phyloP scores from a whole-genome alignment of 768 basidiomycete species.

The Mrakia frigida region DNA sequence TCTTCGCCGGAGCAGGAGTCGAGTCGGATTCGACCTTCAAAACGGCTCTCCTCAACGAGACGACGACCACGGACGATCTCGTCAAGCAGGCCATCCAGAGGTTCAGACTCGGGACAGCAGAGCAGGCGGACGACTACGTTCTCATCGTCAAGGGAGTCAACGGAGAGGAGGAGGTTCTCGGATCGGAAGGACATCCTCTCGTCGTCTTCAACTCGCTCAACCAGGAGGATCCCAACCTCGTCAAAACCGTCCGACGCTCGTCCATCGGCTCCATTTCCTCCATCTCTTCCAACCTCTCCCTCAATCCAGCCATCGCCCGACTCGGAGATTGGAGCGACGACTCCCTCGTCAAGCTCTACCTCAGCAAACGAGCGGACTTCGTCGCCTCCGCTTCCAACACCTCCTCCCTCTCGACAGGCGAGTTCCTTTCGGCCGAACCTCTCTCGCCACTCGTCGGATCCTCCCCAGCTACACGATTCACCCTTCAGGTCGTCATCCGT shows the following conservation, averaged over 20 bases:
- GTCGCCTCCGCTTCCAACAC: not conserved
- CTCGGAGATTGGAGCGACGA: constrained; percentile 94
- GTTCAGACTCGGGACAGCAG: constrained; percentile 60
- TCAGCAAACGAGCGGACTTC: constrained; percentile 57
- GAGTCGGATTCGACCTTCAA: constrained; percentile 97
- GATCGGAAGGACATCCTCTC: constrained; percentile 70
- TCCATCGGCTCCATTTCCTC: constrained; percentile 91
- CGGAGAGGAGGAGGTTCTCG: constrained; percentile 66
- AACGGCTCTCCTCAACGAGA: constrained; percentile 84
- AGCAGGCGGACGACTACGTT: constrained; percentile 64
- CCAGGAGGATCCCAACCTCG: constrained; percentile 44
- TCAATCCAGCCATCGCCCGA: constrained; percentile 92
- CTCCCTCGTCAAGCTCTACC: constrained; percentile 91
- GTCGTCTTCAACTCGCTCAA: constrained; percentile 80
- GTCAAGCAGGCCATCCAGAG: constrained; percentile 89
- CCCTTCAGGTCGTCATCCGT: constrained; percentile 78
- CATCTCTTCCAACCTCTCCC: constrained; percentile 81
- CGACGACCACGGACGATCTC: constrained; percentile 76
- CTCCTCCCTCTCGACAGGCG: constrained; percentile 8
- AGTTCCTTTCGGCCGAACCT: constrained; percentile 15
- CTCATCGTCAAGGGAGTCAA: constrained; percentile 90
- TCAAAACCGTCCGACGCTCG: constrained; percentile 74
- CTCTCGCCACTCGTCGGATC: constrained; percentile 16
- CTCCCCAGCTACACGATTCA: constrained; percentile 73
- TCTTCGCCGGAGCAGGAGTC: constrained; percentile 86